Evolutionary conservation across 2,329 filamentous ascomycete species (phyloP), one percentile per base, ranked within the genome.

Genomic region (Colletotrichum nymphaeae): DNA sequence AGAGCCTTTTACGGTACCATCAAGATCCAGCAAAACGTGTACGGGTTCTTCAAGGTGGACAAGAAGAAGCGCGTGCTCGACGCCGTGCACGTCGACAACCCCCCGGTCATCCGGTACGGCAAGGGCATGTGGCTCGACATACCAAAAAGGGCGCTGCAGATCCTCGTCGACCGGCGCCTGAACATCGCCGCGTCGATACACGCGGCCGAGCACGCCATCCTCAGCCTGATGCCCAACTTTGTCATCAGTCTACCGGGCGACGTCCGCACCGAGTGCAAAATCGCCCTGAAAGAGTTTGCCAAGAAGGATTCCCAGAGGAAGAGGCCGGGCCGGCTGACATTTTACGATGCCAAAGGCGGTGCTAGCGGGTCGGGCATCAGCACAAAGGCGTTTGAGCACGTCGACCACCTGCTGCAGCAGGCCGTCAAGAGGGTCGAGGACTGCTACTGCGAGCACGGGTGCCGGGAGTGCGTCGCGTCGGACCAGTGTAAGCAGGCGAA

Each of bases 111-210:
- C 63, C 90, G 95, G 4, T 89, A 92, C 79, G 94, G 91, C 78
- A 97, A 97, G 80, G 97, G 95, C 52, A 94, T 98, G 91, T 99
- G 97, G 97, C 89, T 98, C 16, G 96, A 98, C 80, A 91, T 99
- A 2, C 96, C 97, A 0, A 92, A 92, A 74, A 82, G 82, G 1
- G 95, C 95, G 0, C 89, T 98, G 6, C 91, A 95, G 16, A 95
- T 98, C 55, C 88, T 99, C 1, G 89, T 92, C 53, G 88, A 88
- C 0, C 87, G 92, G 8, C 87, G 91, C 0, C 86, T 98, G 37
- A 94, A 98, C 80, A 88, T 96, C 11, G 96, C 95, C 0, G 97
- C 93, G 0, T 94, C 94, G 0, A 98, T 99, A 71, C 97, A 98
- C 80, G 96, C 96, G 0, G 96, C 97, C 2, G 95, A 98, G 83